phyloP scores from a whole-genome alignment of 495 filamentous ascomycete genomes.

The Bryoglossum gracile region DNA sequence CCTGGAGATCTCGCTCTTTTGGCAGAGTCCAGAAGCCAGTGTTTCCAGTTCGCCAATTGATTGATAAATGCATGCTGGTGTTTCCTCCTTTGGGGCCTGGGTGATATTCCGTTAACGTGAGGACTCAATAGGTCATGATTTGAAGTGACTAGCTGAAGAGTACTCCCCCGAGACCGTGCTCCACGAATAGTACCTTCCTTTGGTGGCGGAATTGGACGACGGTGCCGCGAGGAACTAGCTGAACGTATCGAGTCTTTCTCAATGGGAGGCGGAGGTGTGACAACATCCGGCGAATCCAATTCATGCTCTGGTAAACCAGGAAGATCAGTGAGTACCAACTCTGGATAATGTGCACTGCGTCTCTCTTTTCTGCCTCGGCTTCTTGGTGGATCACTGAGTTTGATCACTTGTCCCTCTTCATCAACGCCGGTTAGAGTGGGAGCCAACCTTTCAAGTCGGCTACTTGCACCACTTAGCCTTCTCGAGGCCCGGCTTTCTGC shows the following conservation, averaged over 20 bases:
- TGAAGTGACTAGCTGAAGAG: conserved; percentile 70
- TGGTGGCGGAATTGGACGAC: conserved; percentile 72
- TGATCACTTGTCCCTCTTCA: conserved; percentile 49
- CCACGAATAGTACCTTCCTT: conserved; percentile 62
- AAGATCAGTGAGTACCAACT: conserved; percentile 53
- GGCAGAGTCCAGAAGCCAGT: conserved; percentile 74
- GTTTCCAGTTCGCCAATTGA: conserved; percentile 78
- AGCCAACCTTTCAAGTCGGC: conserved; percentile 71
- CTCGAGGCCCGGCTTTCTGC: conserved; percentile 71
- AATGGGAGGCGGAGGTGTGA: conserved; percentile 56
- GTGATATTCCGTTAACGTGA: conserved; percentile 40
- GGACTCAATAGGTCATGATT: conserved; percentile 55
- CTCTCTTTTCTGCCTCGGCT: conserved; percentile 47
- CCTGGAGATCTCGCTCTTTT: conserved; percentile 65
- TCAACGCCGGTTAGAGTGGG: conserved; percentile 66
- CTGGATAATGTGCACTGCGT: conserved; percentile 43
- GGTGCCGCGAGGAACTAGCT: conserved; percentile 56
- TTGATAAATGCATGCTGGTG: conserved; percentile 67
- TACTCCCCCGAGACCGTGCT: conserved; percentile 64
- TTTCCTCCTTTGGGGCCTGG: conserved; percentile 46
- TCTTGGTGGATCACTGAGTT: conserved; percentile 44
- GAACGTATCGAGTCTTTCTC: conserved; percentile 74
- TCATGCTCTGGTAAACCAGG: conserved; percentile 64
- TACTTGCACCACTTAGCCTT: conserved; percentile 79
- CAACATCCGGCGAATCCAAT: conserved; percentile 27